A percentile compares a stretch with the other conserved stretches of the same genome.
These are phyloP conservation scores for Linderniella brevidens DNA, from an alignment of 257 asterid genomes.

Conservation along the genomic window DNA sequence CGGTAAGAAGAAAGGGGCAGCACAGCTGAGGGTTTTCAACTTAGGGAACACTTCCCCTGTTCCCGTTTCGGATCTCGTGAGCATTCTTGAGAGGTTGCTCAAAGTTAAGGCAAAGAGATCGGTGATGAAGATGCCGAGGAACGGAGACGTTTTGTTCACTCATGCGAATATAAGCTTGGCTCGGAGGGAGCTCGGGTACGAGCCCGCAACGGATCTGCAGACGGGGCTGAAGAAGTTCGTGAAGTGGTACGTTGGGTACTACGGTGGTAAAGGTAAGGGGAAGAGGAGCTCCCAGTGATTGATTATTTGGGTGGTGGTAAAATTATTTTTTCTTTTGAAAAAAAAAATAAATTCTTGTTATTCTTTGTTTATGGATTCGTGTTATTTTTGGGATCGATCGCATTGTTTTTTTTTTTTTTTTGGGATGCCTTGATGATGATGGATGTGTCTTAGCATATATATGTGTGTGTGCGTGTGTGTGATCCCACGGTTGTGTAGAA, in stretches of 20 bases:
- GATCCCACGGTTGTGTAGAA: too few species aligned
- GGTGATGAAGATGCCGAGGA: conserved; percentile 79
- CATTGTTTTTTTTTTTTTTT: too few species aligned
- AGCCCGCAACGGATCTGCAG: conserved; percentile 84
- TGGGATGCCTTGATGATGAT: too few species aligned
- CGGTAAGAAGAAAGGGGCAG: conserved; percentile 87
- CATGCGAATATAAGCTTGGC: conserved; percentile 90
- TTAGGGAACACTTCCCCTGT: conserved; percentile 93
- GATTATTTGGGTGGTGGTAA: too few species aligned
- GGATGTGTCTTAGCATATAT: too few species aligned
- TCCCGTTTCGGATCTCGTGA: conserved; percentile 81
- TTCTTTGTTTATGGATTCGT: too few species aligned
- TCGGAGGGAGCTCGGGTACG: conserved; percentile 74
- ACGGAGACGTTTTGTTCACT: conserved; percentile 85
- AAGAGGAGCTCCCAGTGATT: conserved; percentile 19
- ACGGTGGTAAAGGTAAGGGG: conserved; percentile 52
- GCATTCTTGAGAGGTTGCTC: conserved; percentile 76
- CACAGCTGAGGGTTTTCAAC: conserved; percentile 75
- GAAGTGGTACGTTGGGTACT: conserved; percentile 84
- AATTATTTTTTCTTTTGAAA: too few species aligned
- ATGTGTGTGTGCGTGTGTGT: too few species aligned
- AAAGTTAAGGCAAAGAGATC: conserved; percentile 73
- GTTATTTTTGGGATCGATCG: too few species aligned
- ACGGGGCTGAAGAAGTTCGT: conserved; percentile 91
- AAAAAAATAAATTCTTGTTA: too few species aligned